Conservation (phyloP, 208 protist genomes). For the Vickermania spadyakhi region DNA sequence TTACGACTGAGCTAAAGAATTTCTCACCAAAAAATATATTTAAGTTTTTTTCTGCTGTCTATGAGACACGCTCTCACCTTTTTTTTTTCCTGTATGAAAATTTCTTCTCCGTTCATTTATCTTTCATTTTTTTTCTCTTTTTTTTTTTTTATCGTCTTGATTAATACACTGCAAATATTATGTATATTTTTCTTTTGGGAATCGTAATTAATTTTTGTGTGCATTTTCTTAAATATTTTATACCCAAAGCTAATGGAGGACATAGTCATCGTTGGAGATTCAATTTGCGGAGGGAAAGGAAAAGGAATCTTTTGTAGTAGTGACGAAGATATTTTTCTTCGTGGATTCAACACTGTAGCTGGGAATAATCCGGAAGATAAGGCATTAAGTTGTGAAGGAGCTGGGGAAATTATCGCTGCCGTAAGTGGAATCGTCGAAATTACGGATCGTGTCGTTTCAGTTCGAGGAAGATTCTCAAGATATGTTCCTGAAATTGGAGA, state of each 20-base stretch:
- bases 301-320: constrained; percentile 18
- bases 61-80: too few species aligned
- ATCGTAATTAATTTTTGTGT: too few species aligned
- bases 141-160: too few species aligned
- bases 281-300: constrained; percentile 51
- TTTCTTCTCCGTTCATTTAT: too few species aligned
- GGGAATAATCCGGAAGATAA: constrained; percentile 38
- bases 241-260: neutral
- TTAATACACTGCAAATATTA: too few species aligned
- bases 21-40: too few species aligned
- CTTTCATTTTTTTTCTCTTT: too few species aligned
- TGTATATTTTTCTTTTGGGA: too few species aligned
- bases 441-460: constrained; percentile 79
- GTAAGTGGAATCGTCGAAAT: constrained; percentile 76
- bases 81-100: too few species aligned
- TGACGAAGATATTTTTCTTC: constrained; percentile 57
- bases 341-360: constrained; percentile 70
- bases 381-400: constrained; percentile 39
- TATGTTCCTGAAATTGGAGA: constrained; percentile 96
- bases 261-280: constrained; percentile 67
- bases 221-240: too few species aligned
- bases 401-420: constrained; percentile 73
- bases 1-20: too few species aligned
- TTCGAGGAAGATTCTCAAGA: constrained; percentile 53
- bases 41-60: too few species aligned